Evolutionary conservation across 495 filamentous ascomycete genomes (phyloP).

Genomic region (Astrothelium subdiscretum): DNA sequence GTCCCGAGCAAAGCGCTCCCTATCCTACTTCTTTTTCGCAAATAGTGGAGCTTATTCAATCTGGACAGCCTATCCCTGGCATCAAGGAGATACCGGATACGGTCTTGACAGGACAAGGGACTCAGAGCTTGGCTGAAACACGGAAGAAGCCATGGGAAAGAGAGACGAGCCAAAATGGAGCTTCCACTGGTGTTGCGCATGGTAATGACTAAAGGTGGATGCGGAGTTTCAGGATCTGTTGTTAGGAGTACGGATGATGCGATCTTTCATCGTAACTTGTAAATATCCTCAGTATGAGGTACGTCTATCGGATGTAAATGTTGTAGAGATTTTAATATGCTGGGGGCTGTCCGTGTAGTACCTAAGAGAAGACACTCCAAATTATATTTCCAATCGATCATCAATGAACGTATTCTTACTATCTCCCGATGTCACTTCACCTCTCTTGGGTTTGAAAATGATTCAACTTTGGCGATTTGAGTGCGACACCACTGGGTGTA

Average conservation of each 20-base stretch:
- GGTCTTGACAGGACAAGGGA: constrained; percentile 54
- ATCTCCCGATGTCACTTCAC: no score
- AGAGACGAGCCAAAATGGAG: background rate
- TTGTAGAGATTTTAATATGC: no score
- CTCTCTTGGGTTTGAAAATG: no score
- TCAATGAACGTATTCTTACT: no score
- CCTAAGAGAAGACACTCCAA: no score
- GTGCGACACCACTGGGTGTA: no score
- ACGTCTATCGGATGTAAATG: no score
- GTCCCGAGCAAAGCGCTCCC: constrained; percentile 23
- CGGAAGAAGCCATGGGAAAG: constrained; percentile 78
- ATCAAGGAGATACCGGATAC: constrained; percentile 83
- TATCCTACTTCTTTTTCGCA: constrained; percentile 83
- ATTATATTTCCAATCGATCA: no score
- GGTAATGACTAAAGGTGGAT: background rate
- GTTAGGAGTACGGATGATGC: background rate
- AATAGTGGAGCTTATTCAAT: constrained; percentile 79
- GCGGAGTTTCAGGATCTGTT: background rate
- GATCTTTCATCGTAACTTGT: background rate
- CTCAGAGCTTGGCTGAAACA: constrained; percentile 37
- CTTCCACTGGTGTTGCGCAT: background rate
- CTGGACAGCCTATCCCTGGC: constrained; percentile 73
- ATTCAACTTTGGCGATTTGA: no score
- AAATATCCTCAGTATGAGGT: no score
- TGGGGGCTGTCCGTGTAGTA: no score